Conservation (phyloP, 257 asterid genomes). For the Fraxinus americana region DNA sequence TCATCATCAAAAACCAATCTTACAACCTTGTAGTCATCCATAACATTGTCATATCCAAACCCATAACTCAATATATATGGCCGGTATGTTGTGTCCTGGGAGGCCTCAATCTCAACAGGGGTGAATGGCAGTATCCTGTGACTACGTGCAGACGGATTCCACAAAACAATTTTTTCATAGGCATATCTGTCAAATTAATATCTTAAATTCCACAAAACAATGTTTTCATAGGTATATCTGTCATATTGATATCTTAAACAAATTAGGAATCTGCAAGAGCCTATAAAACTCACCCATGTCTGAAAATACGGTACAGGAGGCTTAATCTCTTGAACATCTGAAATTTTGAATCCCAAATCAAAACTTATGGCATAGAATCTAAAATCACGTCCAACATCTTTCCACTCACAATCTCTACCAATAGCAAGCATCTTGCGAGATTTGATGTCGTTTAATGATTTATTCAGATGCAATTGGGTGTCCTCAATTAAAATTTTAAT, state of each 20-base stretch:
- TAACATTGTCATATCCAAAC: neutral
- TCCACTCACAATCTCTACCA: no score
- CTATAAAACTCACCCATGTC: neutral
- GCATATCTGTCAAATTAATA: neutral
- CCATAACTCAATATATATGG: neutral
- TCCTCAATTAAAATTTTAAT: no score
- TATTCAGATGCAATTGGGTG: constrained; percentile 1
- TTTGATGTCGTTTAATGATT: neutral
- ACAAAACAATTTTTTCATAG: neutral
- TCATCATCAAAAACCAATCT: neutral
- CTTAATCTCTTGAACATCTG: neutral
- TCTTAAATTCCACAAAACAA: no score
- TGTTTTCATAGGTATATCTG: no score
- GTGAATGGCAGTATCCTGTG: neutral
- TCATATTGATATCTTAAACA: neutral
- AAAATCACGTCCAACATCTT: neutral
- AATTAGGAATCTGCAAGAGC: neutral
- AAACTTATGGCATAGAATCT: neutral
- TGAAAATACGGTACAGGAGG: neutral
- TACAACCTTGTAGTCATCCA: neutral
- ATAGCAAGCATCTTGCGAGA: neutral
- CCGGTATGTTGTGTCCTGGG: neutral
- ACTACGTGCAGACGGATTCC: neutral
- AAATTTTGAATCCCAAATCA: neutral
- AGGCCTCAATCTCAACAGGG: neutral